Evolutionary conservation across 495 filamentous ascomycete genomes (phyloP), one percentile per base, ranked within the genome.

Genomic region (Trichoderma virens): DNA sequence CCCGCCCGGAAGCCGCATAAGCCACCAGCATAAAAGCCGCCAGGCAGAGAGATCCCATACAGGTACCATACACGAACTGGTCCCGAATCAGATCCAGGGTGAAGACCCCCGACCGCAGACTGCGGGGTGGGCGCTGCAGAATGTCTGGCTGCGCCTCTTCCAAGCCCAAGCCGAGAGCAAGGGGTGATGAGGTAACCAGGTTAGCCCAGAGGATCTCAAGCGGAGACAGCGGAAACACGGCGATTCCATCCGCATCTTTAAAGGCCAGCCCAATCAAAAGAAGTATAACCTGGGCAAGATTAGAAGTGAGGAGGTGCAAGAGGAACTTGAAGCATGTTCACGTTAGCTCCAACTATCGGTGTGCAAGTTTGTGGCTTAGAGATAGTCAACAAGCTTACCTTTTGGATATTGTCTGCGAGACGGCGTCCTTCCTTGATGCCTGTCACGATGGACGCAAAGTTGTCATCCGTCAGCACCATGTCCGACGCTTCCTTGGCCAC

Each of bases 401-500:
- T 93, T 67, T 88, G 83, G 56, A 89, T 83, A 65, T 89, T 89
- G 72, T 85, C 80, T 68, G 88, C 88, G n/a, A 88, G 72, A 28
- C 83, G 78, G 34, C 86, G 79, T 28, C 86, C 86, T 70, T 86
- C 83, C 66, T 84, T 79, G 62, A 88, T 79, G 31, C 80, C 86
- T 38, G 76, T 86, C 31, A 93, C 85, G 59, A 91, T 94, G 2
- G 85, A 88, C 16, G 89, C 90, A 69, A 95, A 95, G 74, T 93
- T 93, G 72, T 93, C 91, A 65, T 91, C 88, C 0, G 87, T 85
- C 31, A 96, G 79, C 16, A 96, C 86, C 72, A 96, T 86, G 66
- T 91, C 88, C 0, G 90, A 88, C 3, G 91, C 91, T 69, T 92
- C 90, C 70, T 91, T 93, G n/a, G 91, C 88, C 25, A 93, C 90